Evolutionary conservation across 2,329 filamentous ascomycete species (phyloP).

Genomic region (Fusarium marasasianum): DNA sequence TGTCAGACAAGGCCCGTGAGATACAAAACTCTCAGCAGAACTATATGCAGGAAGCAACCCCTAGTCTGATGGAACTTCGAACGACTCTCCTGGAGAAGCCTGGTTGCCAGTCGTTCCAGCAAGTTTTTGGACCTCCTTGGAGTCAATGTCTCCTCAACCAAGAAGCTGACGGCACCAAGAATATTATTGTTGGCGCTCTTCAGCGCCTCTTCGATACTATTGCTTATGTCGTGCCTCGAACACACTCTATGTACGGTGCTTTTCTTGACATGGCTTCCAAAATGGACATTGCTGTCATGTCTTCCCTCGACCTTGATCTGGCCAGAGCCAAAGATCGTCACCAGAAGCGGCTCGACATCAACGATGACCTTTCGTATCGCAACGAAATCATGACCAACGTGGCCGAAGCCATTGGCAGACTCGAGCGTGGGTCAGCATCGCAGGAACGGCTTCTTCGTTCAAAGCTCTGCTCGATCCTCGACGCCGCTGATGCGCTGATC

Average conservation of each 20-base stretch:
- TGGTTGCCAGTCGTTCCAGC: background rate
- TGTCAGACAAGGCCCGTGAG: background rate
- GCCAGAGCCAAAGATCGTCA: background rate
- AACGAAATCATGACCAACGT: background rate
- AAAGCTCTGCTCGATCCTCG: background rate
- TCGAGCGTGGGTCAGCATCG: background rate
- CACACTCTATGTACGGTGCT: background rate
- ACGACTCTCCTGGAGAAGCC: background rate
- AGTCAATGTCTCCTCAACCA: background rate
- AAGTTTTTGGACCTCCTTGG: background rate
- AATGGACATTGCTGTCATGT: background rate
- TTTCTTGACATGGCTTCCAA: slow-evolving; percentile 1
- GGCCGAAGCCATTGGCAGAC: background rate
- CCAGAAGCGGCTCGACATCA: background rate
- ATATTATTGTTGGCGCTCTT: slow-evolving; percentile 3
- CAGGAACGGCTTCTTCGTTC: background rate
- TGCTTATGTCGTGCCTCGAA: background rate
- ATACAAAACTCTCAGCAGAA: background rate
- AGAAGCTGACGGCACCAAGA: background rate
- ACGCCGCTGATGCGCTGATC: background rate
- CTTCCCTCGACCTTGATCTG: background rate
- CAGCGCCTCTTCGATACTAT: background rate
- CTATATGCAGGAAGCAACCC: background rate
- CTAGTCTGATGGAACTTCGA: background rate
- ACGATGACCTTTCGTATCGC: background rate